Base-by-base conservation (phyloP, 2,329 filamentous ascomycete species). In the Daldinia sp. region DNA sequence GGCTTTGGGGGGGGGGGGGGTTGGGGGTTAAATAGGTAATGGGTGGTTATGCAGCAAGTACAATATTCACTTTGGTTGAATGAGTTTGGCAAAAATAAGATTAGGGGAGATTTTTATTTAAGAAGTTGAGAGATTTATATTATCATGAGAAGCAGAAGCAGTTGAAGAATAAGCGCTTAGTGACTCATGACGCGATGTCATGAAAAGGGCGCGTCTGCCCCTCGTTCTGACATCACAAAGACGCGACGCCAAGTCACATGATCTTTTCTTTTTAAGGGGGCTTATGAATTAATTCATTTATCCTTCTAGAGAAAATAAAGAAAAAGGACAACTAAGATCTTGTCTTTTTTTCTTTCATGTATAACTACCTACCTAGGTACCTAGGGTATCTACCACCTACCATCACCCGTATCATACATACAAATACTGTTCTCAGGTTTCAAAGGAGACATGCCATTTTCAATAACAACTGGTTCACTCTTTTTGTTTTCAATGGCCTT, bases 161-260 rank as follows among this genome's bases (percentile, higher is more conserved):
- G 33, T 9, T 9, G 10, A 35, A 39, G 35, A 20, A 33, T 56
- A 13, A 46, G 35, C 12, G 23, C 26, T 1, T 6, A 18, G 46
- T 70, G 68, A 68, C 50, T 65, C 65, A 68, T n/a, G 20, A 39
- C 60, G 67, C 59, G 58, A 63, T 73, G 72, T 70, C 70, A 71
- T 63, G 37, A 3, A 66, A 60, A 74, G 63, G 71, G 70, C 73
- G 73, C 71, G 72, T 71, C 65, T 41, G 42, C 66, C 68, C 68
- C 66, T 53, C 56, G 46, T 51, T 51, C 35, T 48, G 18, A 63
- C 54, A 72, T 72, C 51, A 55, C 48, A 15, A 39, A 54, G 46
- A 58, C 64, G 58, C 58, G 63, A 70, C 72, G 65, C 72, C 71
- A 70, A 33, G 30, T 65, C 72, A 74, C 71, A 61, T 74, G 72